phyloP scores from a whole-genome alignment of 2,329 filamentous ascomycete genomes.

The Penicillium rolfsii region DNA sequence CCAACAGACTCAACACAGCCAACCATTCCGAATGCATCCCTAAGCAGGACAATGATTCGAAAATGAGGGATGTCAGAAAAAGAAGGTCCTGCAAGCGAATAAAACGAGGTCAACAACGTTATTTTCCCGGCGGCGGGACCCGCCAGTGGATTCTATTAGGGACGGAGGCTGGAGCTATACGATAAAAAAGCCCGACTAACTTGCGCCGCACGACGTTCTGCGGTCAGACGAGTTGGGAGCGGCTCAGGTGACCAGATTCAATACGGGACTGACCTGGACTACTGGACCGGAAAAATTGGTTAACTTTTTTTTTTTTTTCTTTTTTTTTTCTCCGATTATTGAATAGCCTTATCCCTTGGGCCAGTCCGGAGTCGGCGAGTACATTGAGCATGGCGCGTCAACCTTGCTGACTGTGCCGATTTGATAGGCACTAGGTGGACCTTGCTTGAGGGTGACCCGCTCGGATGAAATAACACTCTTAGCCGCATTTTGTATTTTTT shows the following conservation, averaged over 20 bases:
- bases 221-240: slow-evolving; percentile 22
- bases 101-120: not conserved
- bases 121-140: not conserved
- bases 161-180: not conserved
- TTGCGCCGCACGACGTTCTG: slow-evolving; percentile 13
- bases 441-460: slow-evolving; percentile 1
- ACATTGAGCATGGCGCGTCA: not conserved
- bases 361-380: not conserved
- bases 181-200: not conserved
- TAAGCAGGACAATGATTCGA: not conserved
- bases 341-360: not conserved
- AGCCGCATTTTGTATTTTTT: slow-evolving; percentile 11
- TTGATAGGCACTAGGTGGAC: not conserved
- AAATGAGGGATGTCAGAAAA: not conserved
- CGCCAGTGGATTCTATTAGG: slow-evolving; percentile 20
- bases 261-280: not conserved
- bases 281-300: not conserved
- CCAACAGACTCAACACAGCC: not conserved
- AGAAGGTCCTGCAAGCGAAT: not conserved
- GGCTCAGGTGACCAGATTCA: slow-evolving; percentile 23
- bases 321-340: not conserved
- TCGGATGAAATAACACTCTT: not conserved
- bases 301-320: not conserved
- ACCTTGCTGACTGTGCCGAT: not conserved
- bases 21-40: not conserved